These are phyloP conservation scores for Fusarium compactum DNA, from an alignment of 2,329 filamentous ascomycete species.

Conservation along the genomic window DNA sequence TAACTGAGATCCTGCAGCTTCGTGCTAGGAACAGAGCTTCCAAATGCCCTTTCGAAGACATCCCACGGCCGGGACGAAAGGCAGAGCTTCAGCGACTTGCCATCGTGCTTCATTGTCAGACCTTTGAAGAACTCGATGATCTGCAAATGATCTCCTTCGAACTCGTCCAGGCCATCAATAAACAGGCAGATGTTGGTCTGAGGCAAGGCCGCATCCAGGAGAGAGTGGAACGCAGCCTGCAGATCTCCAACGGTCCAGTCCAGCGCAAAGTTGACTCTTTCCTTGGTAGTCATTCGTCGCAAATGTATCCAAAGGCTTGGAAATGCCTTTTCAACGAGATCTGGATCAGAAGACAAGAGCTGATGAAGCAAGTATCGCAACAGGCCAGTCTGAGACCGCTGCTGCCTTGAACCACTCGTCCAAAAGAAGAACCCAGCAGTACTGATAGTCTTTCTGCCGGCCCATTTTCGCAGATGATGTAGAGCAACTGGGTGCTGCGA, in stretches of 20 bases:
- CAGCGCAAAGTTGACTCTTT: conserved; percentile 10
- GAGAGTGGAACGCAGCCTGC: conserved; percentile 1
- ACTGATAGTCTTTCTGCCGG: conserved; percentile 40
- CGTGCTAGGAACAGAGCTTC: conserved; percentile 7
- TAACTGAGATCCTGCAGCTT: conserved; percentile 21
- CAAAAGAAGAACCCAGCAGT: conserved; percentile 61
- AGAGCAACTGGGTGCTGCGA: conserved; percentile 40
- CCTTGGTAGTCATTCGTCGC: conserved; percentile 12
- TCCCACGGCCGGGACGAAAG: conserved; percentile 14
- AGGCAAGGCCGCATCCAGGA: conserved; percentile 2
- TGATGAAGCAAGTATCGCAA: conserved; percentile 54
- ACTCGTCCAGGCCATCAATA: conserved; percentile 53
- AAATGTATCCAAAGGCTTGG: conserved; percentile 7
- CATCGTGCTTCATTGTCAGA: neutral
- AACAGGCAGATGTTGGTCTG: conserved; percentile 44
- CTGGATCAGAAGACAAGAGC: conserved; percentile 40
- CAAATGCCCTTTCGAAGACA: conserved; percentile 15
- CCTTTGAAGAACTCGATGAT: conserved; percentile 47
- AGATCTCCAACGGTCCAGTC: conserved; percentile 13
- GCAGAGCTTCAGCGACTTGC: conserved; percentile 14
- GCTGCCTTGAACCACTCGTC: conserved; percentile 55
- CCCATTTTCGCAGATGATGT: conserved; percentile 46
- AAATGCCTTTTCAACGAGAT: neutral
- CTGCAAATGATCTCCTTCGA: conserved; percentile 47
- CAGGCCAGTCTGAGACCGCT: conserved; percentile 54